Evolutionary conservation across 148 eudicot species (phyloP), one percentile per base, ranked within the genome.

Genomic region (Nyssa sinensis): DNA sequence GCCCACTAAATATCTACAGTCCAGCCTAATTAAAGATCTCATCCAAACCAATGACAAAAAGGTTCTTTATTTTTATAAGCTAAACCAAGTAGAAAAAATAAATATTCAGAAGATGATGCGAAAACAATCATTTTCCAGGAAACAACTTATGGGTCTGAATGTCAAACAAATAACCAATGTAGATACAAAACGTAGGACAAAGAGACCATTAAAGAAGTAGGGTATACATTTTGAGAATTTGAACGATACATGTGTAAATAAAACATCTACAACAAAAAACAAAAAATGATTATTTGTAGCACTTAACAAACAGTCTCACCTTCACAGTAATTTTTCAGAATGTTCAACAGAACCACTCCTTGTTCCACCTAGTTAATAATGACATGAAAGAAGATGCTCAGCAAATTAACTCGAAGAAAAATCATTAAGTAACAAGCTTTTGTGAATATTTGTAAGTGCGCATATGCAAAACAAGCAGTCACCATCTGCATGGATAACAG

Each of bases 301-400:
- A 21, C 11, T 32, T 14, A 75, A 27, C 21, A 55, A 44, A 74
- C 34, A 1, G 16, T 6, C 71, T 70, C 58, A 80, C 83, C 83
- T 80, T 80, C 83, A 57, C 73, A 80, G 57, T 80, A 80, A 49
- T 76, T 80, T 17, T 76, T 65, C 44, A 80, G 69, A 72, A 80
- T 70, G 64, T 76, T 76, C 33, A 80, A 66, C 55, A 80, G 69
- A 41, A 66, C 34, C 14, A 76, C 63, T 75, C 79, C 79, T 66
- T 76, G 83, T 13, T 58, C 69, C 24, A 73, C 83, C 83, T 80
- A 80, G 51, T 62, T 73, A 17, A n/a, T n/a, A n/a, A 60, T 24
- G 53, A 24, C 47, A 71, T 19, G 55, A 23, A 71, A 34, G 9
- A n/a, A n/a, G n/a, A n/a, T n/a, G n/a, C n/a, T 58, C 33, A 58